Base-by-base conservation (phyloP, 768 basidiomycete genomes). In the Boletus reticulatus region DNA sequence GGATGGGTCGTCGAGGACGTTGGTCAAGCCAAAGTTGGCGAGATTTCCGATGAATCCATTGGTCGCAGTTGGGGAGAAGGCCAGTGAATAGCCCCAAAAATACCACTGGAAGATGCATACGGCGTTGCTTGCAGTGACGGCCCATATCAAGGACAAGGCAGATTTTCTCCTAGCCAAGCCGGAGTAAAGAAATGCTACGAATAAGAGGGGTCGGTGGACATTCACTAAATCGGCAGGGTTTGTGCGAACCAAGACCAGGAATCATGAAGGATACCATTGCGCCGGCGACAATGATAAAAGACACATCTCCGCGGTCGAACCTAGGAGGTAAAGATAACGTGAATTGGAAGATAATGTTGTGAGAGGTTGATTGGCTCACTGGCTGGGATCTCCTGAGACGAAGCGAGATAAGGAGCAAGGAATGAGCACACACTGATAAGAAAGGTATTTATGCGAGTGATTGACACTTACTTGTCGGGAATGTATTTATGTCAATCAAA, bases 1-100 rank as follows among this genome's bases (percentile, higher is more conserved):
- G 11, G 89, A 89, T 0, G 89, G 87, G 14, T 82, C 75, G 29
- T 73, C 85, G 54, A 88, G 78, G 29, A 94, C 92, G 54, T 84
- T 76, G 51, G 81, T 78, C 42, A 95, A 75, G 20, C 88, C 91
- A 62, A 94, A 89, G 72, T 91, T 84, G 37, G 76, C 76, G 22
- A 97, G 82, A 70, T 95, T 84, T 43, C 89, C 89, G 56, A 92
- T 91, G 74, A 76, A 87, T 32, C 88, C 83, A 68, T 88, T 87
- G 50, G 83, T 85, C 4, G 86, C 84, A 4, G 87, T 78, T 3
- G 85, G 78, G 4, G 90, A 92, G 73, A 95, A 95, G 2, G 91
- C 88, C 32, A 95, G 78, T 1, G 82, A 88, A 74, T 94, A 95
- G 70, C 87, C 87, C 85, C 86, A 87, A 72, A 85, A 78, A 69